Evolutionary conservation across 805 yeast genomes (phyloP).

Genomic region (Kluyveromyces starmeri): DNA sequence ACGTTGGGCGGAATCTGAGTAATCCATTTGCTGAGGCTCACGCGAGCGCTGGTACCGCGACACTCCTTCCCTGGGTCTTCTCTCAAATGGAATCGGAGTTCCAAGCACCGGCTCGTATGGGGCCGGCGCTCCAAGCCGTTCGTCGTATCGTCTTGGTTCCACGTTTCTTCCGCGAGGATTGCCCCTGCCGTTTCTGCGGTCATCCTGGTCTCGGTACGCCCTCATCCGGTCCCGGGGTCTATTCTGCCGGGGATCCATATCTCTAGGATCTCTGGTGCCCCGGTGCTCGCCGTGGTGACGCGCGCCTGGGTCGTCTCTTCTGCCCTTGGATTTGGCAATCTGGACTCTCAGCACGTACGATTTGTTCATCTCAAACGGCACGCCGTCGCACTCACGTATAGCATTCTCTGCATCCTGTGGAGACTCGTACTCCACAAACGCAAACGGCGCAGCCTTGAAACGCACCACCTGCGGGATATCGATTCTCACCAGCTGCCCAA

Average conservation of each 20-base stretch:
- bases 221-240: conserved; percentile 3
- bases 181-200: conserved; percentile 2
- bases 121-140: conserved; percentile 3
- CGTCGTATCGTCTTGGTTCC: conserved; percentile 3
- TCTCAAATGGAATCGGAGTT: background rate
- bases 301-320: background rate
- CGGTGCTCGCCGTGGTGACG: background rate
- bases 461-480: conserved; percentile 57
- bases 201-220: conserved; percentile 4
- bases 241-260: conserved; percentile 1
- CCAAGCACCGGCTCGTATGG: conserved; percentile 5
- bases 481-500: conserved; percentile 48
- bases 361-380: conserved; percentile 35
- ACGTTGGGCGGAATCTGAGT: too few relatives aligned
- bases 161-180: background rate
- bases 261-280: conserved; percentile 2
- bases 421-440: conserved; percentile 51
- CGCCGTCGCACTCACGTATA: conserved; percentile 37
- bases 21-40: too few relatives aligned
- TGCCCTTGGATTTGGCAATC: conserved; percentile 38
- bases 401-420: conserved; percentile 48
- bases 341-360: conserved; percentile 39
- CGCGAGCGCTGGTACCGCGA: background rate
- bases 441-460: conserved; percentile 50
- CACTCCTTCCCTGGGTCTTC: background rate